A percentile compares a stretch with the other conserved stretches of the same genome.
phyloP scores from a whole-genome alignment of 441 rosid species.

The Arabidopsis lyrata region DNA sequence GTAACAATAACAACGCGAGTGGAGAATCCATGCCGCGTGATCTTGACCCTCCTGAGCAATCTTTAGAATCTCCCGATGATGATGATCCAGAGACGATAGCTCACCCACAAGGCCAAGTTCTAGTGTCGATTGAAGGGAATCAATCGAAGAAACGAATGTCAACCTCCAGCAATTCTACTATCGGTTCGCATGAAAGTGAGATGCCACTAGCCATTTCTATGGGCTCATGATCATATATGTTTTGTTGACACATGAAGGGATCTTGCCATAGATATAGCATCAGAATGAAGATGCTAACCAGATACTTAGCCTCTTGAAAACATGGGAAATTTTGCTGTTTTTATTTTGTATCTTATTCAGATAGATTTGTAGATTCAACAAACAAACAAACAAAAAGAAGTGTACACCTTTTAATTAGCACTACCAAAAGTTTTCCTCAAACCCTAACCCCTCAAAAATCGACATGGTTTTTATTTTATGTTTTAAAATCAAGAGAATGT shows the following conservation, averaged over 20 bases:
- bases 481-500: slow-evolving; percentile 15
- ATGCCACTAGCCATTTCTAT: slow-evolving; percentile 51
- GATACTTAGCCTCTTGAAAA: slow-evolving; percentile 31
- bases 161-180: slow-evolving; percentile 43
- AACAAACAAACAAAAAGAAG: not conserved
- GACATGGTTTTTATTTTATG: slow-evolving; percentile 2
- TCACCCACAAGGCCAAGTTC: slow-evolving; percentile 37
- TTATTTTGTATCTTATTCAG: slow-evolving; percentile 36
- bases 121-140: slow-evolving; percentile 42
- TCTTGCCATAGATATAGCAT: slow-evolving; percentile 29
- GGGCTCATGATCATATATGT: slow-evolving; percentile 40
- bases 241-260: slow-evolving; percentile 9
- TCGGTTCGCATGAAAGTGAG: slow-evolving; percentile 48
- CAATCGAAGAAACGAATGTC: slow-evolving; percentile 45
- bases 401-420: slow-evolving; percentile 27
- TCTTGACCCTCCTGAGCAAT: slow-evolving; percentile 32
- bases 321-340: slow-evolving; percentile 21
- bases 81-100: slow-evolving; percentile 31
- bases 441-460: slow-evolving; percentile 5
- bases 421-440: slow-evolving; percentile 24
- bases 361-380: slow-evolving; percentile 42
- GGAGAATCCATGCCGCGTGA: slow-evolving; percentile 22
- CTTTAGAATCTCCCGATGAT: slow-evolving; percentile 24
- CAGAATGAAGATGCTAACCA: slow-evolving; percentile 26
- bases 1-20: slow-evolving; percentile 27